Conservation (phyloP, 139 green algal species). For the Marvania coccoides region DNA sequence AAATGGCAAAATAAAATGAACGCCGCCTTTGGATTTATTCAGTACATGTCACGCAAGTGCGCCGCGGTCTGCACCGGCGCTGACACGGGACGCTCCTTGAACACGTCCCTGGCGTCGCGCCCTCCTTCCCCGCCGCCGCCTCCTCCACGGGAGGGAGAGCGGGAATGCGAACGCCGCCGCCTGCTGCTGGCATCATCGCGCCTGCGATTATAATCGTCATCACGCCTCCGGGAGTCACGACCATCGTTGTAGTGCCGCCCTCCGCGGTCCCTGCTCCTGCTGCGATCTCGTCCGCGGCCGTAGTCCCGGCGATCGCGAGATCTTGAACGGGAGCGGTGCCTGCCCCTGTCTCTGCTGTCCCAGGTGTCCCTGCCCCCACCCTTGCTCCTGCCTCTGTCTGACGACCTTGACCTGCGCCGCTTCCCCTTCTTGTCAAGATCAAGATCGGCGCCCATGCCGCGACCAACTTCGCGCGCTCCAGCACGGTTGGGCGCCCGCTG, state of each 20-base stretch:
- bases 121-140: neutral
- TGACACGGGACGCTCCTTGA: constrained; percentile 7
- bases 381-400: too few relatives aligned
- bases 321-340: neutral
- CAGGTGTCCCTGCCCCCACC: neutral
- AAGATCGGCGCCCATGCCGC: constrained; percentile 24
- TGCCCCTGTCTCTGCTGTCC: neutral
- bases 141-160: neutral
- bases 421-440: constrained; percentile 1
- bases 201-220: neutral
- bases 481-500: constrained; percentile 85
- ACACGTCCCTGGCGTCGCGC: constrained; percentile 17
- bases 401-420: neutral
- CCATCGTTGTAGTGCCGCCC: neutral
- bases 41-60: neutral
- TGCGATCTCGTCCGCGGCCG: neutral
- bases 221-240: neutral
- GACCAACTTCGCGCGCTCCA: constrained; percentile 53
- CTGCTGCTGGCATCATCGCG: neutral
- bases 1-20: neutral
- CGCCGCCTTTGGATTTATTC: too few relatives aligned
- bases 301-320: neutral
- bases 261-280: neutral
- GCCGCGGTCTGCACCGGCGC: neutral
- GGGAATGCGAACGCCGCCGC: neutral